These are phyloP conservation scores for Cladosporium sp. DNA, from an alignment of 2,329 filamentous ascomycete species.

Conservation along the genomic window DNA sequence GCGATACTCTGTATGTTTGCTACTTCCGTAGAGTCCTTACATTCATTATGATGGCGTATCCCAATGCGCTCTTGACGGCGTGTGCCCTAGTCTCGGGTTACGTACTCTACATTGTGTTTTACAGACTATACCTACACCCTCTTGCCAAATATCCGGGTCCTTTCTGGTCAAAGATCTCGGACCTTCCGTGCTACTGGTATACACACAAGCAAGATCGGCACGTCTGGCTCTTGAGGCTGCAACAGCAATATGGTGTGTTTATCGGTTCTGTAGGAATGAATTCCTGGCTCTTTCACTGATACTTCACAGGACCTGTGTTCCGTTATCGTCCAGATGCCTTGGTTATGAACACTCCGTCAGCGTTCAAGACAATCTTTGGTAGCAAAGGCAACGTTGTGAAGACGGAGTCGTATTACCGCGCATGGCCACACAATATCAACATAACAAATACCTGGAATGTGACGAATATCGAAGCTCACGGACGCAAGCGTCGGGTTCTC, in stretches of 20 bases:
- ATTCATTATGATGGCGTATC: not conserved
- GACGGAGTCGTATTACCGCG: conserved; percentile 17
- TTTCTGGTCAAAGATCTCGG: conserved; percentile 17
- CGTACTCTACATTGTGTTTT: not conserved
- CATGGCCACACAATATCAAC: conserved; percentile 15
- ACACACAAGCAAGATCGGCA: conserved; percentile 18
- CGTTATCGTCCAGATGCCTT: conserved; percentile 20
- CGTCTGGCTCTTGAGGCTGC: conserved; percentile 16
- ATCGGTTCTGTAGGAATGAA: not conserved
- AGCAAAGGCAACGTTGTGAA: conserved; percentile 20
- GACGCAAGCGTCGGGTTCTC: conserved; percentile 16
- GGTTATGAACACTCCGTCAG: conserved; percentile 19
- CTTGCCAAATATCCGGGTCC: conserved; percentile 12
- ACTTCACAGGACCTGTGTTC: conserved; percentile 15
- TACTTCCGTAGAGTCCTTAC: too few relatives aligned
- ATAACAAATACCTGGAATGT: conserved; percentile 19
- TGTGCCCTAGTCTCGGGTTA: not conserved
- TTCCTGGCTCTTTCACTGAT: not conserved
- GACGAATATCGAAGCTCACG: conserved; percentile 17
- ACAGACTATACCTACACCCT: conserved; percentile 10
- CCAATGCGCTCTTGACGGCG: not conserved
- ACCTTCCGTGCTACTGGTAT: conserved; percentile 16
- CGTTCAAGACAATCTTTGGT: conserved; percentile 18
- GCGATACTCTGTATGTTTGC: not conserved
- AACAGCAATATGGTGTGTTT: conserved; percentile 17